phyloP scores from a whole-genome alignment of 2,329 filamentous ascomycete species.

The Xylaria sp. region DNA sequence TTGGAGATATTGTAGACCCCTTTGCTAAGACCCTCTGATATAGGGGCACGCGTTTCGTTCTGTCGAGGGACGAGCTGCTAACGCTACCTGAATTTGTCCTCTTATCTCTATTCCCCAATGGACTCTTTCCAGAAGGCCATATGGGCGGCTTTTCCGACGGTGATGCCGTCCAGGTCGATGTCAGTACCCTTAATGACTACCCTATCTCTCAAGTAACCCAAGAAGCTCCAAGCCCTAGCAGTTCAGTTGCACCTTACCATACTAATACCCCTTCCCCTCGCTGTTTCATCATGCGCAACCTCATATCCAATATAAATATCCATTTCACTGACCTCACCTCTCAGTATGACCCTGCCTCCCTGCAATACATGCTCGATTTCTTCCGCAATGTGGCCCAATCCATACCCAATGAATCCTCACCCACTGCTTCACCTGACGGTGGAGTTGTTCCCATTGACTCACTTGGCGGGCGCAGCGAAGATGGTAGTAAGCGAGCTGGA shows the following conservation, averaged over 20 bases:
- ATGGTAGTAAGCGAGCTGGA: conserved; percentile 85
- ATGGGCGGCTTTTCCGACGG: conserved; percentile 93
- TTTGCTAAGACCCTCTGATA: conserved; percentile 38
- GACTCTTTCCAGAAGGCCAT: conserved; percentile 95
- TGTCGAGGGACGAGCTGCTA: conserved; percentile 93
- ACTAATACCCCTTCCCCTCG: conserved; percentile 37
- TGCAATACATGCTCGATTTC: conserved; percentile 99
- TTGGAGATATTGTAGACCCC: conserved; percentile 9
- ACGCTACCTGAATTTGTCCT: conserved; percentile 97
- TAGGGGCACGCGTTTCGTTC: conserved; percentile 91
- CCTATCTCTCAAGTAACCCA: conserved; percentile 45
- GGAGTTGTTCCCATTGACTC: conserved; percentile 76
- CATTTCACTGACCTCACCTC: conserved; percentile 56
- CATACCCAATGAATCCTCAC: conserved; percentile 82
- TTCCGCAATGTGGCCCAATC: conserved; percentile 96
- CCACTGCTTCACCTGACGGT: conserved; percentile 71
- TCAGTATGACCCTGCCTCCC: conserved; percentile 93
- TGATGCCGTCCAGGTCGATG: conserved; percentile 96
- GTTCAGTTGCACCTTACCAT: conserved; percentile 36
- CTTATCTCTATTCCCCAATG: conserved; percentile 97
- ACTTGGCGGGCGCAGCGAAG: conserved; percentile 66
- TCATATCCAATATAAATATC: conserved; percentile 55
- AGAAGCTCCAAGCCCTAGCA: conserved; percentile 42
- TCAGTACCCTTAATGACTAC: conserved; percentile 65
- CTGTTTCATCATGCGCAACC: conserved; percentile 48